Base-by-base conservation (phyloP, 306 rosid species). In the Cotoneaster glaucophyllus region DNA sequence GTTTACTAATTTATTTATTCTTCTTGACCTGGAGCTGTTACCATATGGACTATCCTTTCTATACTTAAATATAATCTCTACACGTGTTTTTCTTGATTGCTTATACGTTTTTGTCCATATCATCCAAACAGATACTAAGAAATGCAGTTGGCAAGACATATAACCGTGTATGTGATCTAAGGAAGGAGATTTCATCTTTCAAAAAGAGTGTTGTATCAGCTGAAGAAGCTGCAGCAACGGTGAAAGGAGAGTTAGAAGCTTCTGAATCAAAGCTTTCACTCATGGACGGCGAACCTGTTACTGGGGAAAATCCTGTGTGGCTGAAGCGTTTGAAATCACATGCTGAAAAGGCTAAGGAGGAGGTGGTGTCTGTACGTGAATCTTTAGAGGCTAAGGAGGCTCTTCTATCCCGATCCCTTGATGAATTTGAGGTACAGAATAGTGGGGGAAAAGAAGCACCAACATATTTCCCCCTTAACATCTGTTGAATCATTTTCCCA, bases 341-440 rank as follows among this genome's bases (percentile, higher is more conserved):
- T 68, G 89, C 92, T 69, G 98, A 89, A 76, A 96, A 92, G 82
- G 82, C 91, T 15, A 87, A 83, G 86, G 97, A 88, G 85, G 98
- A 89, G 74, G 96, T 82, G 66, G 68, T 84, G 75, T 89, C 96
- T 28, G 78, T 85, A 72, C 86, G 71, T 73, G 93, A 96, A 71
- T 89, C 98, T 78, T 67, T 96, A 74, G 98, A 92, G 81, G 97
- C 98, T n/a, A 96, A 92, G 88, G 96, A 92, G 70, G 99, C 96
- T 84, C 96, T 96, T 82, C 93, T 96, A 84, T 83, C 83, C 8
- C 88, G 99, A 70, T 97, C 96, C 62, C 83, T 89, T 53, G 98
- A 88, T 76, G 99, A 96, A 84, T 92, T 80, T 85, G 97, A 96
- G 98, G 99, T 96, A 85, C 4, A n/a, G 14, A 48, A 52, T 18